These are phyloP conservation scores for Naematelia encephala DNA, from an alignment of 768 basidiomycete species.

Conservation along the genomic window DNA sequence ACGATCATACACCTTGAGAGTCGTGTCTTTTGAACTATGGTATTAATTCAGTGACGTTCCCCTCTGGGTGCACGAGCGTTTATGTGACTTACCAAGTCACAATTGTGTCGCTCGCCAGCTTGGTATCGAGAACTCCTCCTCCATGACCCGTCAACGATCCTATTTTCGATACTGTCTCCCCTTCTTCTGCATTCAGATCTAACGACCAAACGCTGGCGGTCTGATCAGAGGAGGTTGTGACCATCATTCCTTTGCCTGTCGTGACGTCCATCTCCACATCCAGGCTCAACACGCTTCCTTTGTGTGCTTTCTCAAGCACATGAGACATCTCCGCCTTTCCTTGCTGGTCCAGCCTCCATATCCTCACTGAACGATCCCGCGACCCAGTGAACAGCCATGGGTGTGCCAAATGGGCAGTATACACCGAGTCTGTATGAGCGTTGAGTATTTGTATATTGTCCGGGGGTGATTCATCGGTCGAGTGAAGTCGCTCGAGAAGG, in stretches of 20 bases:
- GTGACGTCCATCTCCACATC: constrained; percentile 6
- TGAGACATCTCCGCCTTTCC: not conserved
- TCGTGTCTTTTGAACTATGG: constrained; percentile 26
- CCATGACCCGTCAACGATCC: constrained; percentile 20
- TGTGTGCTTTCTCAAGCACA: constrained; percentile 24
- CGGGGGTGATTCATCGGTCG: not conserved
- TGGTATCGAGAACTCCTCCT: constrained; percentile 25
- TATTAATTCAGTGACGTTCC: not conserved
- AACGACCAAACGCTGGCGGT: constrained; percentile 23
- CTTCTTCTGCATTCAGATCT: not conserved
- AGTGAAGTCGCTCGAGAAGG: constrained; percentile 1
- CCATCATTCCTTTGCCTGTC: constrained; percentile 15
- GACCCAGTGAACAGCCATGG: constrained; percentile 34
- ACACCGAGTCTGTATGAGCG: constrained; percentile 19
- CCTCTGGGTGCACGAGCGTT: not conserved
- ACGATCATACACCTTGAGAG: constrained; percentile 18
- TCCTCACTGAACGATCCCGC: constrained; percentile 26
- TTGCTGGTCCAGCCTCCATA: constrained; percentile 17
- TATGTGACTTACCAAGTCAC: constrained; percentile 12
- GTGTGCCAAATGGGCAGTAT: constrained; percentile 15
- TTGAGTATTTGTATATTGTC: not conserved
- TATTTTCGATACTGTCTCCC: constrained; percentile 1
- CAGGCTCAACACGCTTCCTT: constrained; percentile 34
- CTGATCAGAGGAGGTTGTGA: constrained; percentile 27
- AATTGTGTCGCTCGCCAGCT: constrained; percentile 11